Percentiles rank a stretch among this genome's conserved stretches.
Conservation (phyloP, 306 rosid species). For the Quercus bicolor region DNA sequence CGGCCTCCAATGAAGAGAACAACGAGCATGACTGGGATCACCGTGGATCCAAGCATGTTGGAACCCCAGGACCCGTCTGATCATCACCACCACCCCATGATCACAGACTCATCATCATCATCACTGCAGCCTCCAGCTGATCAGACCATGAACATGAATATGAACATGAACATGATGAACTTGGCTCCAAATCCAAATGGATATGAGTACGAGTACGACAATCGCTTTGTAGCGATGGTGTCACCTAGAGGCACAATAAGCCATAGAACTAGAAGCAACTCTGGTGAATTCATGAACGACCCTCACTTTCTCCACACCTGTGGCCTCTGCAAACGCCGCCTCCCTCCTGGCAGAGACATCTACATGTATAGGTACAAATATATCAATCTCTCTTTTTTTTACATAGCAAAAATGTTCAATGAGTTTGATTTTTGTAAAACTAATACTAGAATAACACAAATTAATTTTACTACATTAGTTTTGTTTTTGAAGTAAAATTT, state of each 20-base stretch:
- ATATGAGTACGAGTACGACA: not conserved
- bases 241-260: conserved; percentile 33
- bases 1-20: conserved; percentile 60
- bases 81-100: not conserved
- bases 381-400: not conserved
- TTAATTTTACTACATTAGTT: too few species aligned
- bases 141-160: not conserved
- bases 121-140: not conserved
- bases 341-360: conserved; percentile 75
- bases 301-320: conserved; percentile 69
- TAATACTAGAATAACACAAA: too few species aligned
- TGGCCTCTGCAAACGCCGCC: conserved; percentile 52
- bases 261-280: conserved; percentile 18
- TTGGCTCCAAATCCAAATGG: conserved; percentile 1
- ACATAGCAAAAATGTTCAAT: not conserved
- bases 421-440: too few species aligned
- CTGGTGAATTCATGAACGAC: conserved; percentile 25
- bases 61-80: conserved; percentile 27
- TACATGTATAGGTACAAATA: conserved; percentile 72
- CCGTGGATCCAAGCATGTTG: conserved; percentile 26
- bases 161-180: not conserved
- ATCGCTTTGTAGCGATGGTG: conserved; percentile 18
- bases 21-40: conserved; percentile 58
- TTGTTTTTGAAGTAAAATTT: too few species aligned
- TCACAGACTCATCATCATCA: not conserved